Evolutionary conservation across 2,329 filamentous ascomycete genomes (phyloP).

Genomic region (Xylaria sp.): DNA sequence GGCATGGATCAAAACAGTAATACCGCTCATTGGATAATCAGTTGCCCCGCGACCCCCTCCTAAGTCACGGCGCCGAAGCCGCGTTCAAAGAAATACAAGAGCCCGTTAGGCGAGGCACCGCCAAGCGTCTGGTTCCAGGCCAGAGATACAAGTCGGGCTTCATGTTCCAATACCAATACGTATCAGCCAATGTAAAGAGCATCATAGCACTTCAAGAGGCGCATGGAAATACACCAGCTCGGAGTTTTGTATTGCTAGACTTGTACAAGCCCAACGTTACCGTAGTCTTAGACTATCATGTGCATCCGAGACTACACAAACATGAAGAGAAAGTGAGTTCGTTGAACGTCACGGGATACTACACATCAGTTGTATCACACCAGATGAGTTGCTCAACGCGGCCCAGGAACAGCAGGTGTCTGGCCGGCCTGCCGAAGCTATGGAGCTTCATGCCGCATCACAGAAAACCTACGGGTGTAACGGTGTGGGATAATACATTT

Average conservation of each 20-base stretch:
- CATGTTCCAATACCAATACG: background rate
- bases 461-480: too few relatives aligned
- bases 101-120: too few relatives aligned
- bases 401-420: background rate
- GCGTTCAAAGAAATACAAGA: too few relatives aligned
- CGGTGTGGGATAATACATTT: too few relatives aligned
- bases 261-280: background rate
- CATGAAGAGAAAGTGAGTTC: background rate
- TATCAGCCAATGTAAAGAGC: background rate
- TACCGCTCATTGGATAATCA: too few relatives aligned
- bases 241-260: background rate
- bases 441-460: background rate
- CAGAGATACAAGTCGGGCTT: background rate
- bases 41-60: too few relatives aligned
- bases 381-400: background rate
- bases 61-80: too few relatives aligned
- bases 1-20: too few relatives aligned
- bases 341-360: background rate
- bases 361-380: background rate
- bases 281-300: background rate
- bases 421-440: background rate
- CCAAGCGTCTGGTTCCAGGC: background rate
- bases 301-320: background rate
- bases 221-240: background rate
- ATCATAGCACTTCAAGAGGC: background rate